These are phyloP conservation scores for Colletotrichum noveboracense DNA, from an alignment of 2,329 filamentous ascomycete species.

Conservation along the genomic window DNA sequence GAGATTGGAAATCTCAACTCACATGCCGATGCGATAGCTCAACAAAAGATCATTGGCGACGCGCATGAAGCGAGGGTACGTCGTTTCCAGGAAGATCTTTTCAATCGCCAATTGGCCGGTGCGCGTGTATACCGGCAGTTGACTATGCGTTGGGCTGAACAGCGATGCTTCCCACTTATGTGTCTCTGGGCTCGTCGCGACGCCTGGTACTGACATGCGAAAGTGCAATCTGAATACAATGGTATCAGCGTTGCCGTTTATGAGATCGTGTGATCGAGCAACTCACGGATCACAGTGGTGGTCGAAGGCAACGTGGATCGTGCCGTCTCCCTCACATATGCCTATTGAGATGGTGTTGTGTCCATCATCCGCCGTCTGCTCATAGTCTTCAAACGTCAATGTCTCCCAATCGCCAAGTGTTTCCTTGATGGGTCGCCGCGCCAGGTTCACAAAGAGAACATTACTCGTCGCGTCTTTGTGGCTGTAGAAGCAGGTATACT, in stretches of 20 bases:
- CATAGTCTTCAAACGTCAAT: conserved; percentile 9
- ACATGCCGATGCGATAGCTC: conserved; percentile 19
- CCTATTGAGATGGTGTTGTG: conserved; percentile 20
- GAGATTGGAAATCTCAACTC: not conserved
- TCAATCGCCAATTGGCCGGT: conserved; percentile 10
- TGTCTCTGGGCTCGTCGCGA: not conserved
- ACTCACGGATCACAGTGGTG: conserved; percentile 20
- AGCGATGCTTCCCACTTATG: conserved; percentile 3
- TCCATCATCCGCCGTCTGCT: conserved; percentile 19
- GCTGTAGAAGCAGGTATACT: conserved; percentile 13
- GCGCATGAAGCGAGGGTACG: conserved; percentile 7
- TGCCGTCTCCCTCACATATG: conserved; percentile 3
- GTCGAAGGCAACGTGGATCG: conserved; percentile 14
- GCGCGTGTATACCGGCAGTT: conserved; percentile 10
- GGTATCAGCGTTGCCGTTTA: no score
- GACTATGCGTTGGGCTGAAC: conserved; percentile 16
- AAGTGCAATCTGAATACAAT: not conserved
- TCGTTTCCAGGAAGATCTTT: conserved; percentile 17
- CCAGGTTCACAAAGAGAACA: conserved; percentile 1
- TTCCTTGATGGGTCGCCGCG: not conserved
- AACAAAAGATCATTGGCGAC: conserved; percentile 6
- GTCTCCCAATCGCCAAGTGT: not conserved
- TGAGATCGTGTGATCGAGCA: not conserved
- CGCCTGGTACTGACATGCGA: conserved; percentile 10
- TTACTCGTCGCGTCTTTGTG: conserved; percentile 1